Evolutionary conservation across 352 stramenopile species (phyloP).

Genomic region (Globisporangium polare): DNA sequence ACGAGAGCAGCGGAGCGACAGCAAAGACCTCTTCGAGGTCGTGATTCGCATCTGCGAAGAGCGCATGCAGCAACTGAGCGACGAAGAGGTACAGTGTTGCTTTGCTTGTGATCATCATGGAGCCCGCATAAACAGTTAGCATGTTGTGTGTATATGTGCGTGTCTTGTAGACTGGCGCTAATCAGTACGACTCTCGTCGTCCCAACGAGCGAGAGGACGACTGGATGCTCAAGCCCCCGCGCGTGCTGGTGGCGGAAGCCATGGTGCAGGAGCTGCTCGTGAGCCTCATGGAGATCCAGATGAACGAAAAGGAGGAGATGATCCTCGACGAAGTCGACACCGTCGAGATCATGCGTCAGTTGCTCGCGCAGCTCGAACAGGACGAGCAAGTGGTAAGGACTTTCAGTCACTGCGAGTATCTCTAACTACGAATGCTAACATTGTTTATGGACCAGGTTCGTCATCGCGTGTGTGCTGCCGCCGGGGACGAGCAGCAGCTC

Average conservation of each 20-base stretch:
- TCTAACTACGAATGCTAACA: not conserved
- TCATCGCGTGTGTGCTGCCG: conserved; percentile 36
- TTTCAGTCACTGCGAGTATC: too few species aligned
- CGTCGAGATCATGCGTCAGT: conserved; percentile 45
- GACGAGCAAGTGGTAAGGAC: conserved; percentile 38
- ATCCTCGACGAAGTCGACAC: conserved; percentile 59
- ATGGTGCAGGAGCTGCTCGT: conserved; percentile 68
- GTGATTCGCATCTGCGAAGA: conserved; percentile 54
- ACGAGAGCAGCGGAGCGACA: conserved; percentile 1
- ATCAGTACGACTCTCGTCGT: not conserved
- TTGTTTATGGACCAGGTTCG: conserved; percentile 23
- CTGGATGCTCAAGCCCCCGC: conserved; percentile 26
- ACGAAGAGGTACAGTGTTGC: conserved; percentile 4
- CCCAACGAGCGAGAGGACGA: conserved; percentile 1
- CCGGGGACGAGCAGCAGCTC: conserved; percentile 50
- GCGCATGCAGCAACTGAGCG: conserved; percentile 33
- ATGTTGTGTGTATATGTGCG: not conserved
- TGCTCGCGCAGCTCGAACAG: conserved; percentile 40
- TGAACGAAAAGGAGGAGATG: conserved; percentile 48
- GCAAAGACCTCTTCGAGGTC: conserved; percentile 34
- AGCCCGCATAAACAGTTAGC: not conserved
- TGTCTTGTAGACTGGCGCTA: not conserved
- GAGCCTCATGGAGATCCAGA: conserved; percentile 43
- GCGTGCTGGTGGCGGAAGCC: conserved; percentile 50
- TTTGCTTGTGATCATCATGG: not conserved